Evolutionary conservation across 306 rosid genomes (phyloP).

Genomic region (Cyclanthera cordifolia): DNA sequence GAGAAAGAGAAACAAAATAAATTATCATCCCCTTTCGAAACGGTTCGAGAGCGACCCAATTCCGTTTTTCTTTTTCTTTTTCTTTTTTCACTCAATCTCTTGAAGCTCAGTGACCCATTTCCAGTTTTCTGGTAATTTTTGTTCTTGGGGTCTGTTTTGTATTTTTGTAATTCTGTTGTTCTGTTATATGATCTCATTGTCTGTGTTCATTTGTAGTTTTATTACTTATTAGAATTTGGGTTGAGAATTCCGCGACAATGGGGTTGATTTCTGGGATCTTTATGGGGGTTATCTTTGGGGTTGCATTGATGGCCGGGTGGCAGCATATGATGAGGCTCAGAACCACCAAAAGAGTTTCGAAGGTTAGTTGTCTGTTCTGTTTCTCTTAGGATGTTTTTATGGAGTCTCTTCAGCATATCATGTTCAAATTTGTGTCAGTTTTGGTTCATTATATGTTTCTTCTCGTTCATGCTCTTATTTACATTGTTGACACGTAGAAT

Average conservation of each 20-base stretch:
- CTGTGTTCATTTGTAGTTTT: neutral
- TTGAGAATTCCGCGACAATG: conserved; percentile 39
- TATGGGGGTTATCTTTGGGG: conserved; percentile 70
- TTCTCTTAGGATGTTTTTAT: neutral
- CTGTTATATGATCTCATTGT: conserved; percentile 3
- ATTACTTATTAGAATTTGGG: conserved; percentile 11
- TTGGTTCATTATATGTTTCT: neutral
- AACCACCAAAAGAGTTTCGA: conserved; percentile 59
- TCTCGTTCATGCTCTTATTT: no score
- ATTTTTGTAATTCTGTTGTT: conserved; percentile 9
- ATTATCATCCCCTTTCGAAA: neutral
- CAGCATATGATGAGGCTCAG: conserved; percentile 63
- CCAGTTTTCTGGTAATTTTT: neutral
- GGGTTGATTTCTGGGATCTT: conserved; percentile 89
- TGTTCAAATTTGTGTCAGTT: neutral
- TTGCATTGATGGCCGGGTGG: conserved; percentile 87
- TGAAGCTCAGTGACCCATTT: neutral
- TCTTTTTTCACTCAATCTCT: neutral
- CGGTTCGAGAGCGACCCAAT: conserved; percentile 6
- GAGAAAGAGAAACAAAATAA: no score
- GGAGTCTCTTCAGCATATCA: neutral
- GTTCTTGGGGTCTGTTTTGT: conserved; percentile 1
- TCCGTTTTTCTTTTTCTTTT: conserved; percentile 1
- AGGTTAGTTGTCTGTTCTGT: conserved; percentile 29
- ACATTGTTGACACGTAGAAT: no score